phyloP scores from a whole-genome alignment of 495 filamentous ascomycete species.

The Melanomma pulvis-pyrius region DNA sequence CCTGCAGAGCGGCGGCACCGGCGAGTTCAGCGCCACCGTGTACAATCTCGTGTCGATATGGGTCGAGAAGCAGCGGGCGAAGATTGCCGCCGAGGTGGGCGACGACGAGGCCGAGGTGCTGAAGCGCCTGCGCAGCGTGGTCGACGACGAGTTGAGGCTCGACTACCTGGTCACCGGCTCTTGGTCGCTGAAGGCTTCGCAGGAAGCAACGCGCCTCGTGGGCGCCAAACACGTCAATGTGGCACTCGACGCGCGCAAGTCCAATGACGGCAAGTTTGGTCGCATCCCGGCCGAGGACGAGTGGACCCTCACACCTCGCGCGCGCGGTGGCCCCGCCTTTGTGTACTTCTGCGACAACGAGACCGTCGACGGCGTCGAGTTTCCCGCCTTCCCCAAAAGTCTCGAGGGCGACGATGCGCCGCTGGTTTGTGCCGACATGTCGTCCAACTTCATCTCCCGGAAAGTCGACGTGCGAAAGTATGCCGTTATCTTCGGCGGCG shows the following conservation, averaged over 20 bases:
- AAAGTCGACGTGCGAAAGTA: constrained; percentile 71
- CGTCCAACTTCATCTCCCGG: constrained; percentile 72
- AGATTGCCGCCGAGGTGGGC: constrained; percentile 46
- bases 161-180: constrained; percentile 92
- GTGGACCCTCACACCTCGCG: constrained; percentile 74
- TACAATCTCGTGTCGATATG: constrained; percentile 82
- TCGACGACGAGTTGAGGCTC: constrained; percentile 68
- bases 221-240: constrained; percentile 80
- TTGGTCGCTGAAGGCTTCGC: constrained; percentile 92
- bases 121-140: constrained; percentile 61
- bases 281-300: constrained; percentile 72
- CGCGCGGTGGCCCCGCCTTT: constrained; percentile 64
- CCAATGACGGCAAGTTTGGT: constrained; percentile 84
- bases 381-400: constrained; percentile 69
- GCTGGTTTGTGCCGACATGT: constrained; percentile 84
- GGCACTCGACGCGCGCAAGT: constrained; percentile 67
- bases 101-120: constrained; percentile 55
- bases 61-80: constrained; percentile 64
- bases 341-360: constrained; percentile 95
- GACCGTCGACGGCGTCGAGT: constrained; percentile 95
- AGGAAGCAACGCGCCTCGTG: constrained; percentile 76
- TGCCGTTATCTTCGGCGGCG: constrained; percentile 76
- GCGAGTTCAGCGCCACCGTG: constrained; percentile 77
- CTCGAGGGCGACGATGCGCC: constrained; percentile 60
- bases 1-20: constrained; percentile 82